phyloP scores from a whole-genome alignment of 1,139 yeast genomes.

The Wickerhamiella pararugosa region DNA sequence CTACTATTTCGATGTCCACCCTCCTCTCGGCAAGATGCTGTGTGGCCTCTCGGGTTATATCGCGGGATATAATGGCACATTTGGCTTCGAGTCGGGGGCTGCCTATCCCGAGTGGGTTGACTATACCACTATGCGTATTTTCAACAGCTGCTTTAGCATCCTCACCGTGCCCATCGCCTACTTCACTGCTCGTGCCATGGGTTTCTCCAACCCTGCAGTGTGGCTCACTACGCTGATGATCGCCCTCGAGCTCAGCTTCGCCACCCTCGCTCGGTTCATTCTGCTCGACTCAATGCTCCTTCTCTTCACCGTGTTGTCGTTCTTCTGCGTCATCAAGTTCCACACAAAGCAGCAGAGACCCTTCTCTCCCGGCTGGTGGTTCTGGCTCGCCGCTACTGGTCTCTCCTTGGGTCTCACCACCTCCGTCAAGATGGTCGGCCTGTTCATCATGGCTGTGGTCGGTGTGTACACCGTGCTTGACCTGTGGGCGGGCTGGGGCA shows the following conservation, averaged over 20 bases:
- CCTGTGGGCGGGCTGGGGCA: conserved; percentile 48
- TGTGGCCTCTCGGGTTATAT: conserved; percentile 88
- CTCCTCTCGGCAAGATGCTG: conserved; percentile 95
- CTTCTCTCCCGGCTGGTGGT: conserved; percentile 83
- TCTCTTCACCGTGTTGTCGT: conserved; percentile 77
- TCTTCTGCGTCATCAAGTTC: conserved; percentile 63
- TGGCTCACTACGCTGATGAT: conserved; percentile 88
- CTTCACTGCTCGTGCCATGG: conserved; percentile 75
- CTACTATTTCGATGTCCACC: conserved; percentile 95
- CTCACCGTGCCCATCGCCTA: conserved; percentile 89
- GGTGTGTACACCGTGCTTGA: conserved; percentile 79
- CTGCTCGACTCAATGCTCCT: conserved; percentile 91
- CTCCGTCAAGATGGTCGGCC: conserved; percentile 89
- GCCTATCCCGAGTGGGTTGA: conserved; percentile 75
- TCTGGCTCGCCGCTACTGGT: conserved; percentile 72
- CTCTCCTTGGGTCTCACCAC: conserved; percentile 73
- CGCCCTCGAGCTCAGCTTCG: conserved; percentile 67
- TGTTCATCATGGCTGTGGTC: conserved; percentile 67
- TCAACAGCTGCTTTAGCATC: conserved; percentile 83
- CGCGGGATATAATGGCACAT: conserved; percentile 91
- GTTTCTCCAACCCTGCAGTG: conserved; percentile 63
- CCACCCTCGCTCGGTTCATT: conserved; percentile 83
- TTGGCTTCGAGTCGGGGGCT: conserved; percentile 85
- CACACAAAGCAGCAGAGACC: conserved; percentile 51
- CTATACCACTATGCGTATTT: conserved; percentile 82